phyloP scores from a whole-genome alignment of 148 eudicot species.

The Hydrangea macrophylla region DNA sequence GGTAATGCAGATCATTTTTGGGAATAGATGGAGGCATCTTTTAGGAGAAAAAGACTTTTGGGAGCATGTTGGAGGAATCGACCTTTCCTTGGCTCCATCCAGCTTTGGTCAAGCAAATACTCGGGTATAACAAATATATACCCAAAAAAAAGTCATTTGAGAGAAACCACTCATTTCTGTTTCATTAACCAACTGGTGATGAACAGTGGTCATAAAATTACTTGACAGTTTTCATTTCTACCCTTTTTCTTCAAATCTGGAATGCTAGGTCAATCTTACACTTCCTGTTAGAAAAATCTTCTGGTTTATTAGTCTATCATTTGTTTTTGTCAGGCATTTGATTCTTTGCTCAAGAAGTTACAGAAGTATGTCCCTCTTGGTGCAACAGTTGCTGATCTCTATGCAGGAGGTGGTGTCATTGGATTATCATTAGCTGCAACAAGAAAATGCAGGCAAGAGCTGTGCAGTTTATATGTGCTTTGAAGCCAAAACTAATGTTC shows the following conservation, averaged over 20 bases:
- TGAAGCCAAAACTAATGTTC: constrained; percentile 12
- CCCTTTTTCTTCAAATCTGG: no score
- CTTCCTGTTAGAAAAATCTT: not conserved
- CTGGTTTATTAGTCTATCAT: not conserved
- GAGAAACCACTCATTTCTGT: no score
- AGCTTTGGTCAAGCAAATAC: constrained; percentile 98
- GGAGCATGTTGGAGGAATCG: constrained; percentile 97
- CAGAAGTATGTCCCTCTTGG: constrained; percentile 86
- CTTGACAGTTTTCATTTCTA: not conserved
- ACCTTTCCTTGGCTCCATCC: constrained; percentile 86
- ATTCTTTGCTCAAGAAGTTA: constrained; percentile 75
- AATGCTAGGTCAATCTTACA: no score
- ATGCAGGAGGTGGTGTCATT: constrained; percentile 98
- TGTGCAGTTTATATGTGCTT: not conserved
- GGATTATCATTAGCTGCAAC: constrained; percentile 87
- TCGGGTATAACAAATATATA: constrained; percentile 73
- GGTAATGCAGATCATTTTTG: constrained; percentile 85
- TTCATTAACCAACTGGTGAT: no score
- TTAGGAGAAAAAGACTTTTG: constrained; percentile 94
- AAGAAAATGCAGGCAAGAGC: constrained; percentile 73
- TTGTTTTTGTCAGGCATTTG: constrained; percentile 68
- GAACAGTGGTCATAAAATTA: not conserved
- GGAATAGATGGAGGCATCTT: constrained; percentile 97
- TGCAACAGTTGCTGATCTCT: constrained; percentile 85
- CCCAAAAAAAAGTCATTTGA: no score